A percentile compares a stretch with the other conserved stretches of the same genome.
Evolutionary conservation across 164 flowering plant species (phyloP).

Genomic region (Dillenia turbinata): DNA sequence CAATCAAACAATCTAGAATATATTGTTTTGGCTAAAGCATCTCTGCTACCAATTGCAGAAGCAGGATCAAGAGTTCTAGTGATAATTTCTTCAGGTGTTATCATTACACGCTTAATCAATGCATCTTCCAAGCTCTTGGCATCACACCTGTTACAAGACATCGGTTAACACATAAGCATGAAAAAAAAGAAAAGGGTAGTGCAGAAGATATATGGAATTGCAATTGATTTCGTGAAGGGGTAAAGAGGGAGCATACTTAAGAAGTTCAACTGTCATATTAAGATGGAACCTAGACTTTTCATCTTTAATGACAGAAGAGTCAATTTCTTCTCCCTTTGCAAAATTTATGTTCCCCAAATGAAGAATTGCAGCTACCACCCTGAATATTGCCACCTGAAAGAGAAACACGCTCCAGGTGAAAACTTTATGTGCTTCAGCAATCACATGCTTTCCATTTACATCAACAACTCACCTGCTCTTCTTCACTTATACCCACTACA

Average conservation of each 20-base stretch:
- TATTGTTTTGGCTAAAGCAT: conserved; percentile 91
- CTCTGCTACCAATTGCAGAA: conserved; percentile 85
- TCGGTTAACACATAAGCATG: conserved; percentile 1
- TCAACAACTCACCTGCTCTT: conserved; percentile 70
- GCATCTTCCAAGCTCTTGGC: conserved; percentile 90
- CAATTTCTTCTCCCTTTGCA: conserved; percentile 87
- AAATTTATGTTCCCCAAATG: conserved; percentile 94
- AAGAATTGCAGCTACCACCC: conserved; percentile 96
- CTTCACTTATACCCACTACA: conserved; percentile 89
- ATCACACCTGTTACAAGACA: conserved; percentile 62
- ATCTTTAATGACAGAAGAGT: conserved; percentile 95
- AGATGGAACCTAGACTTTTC: conserved; percentile 91
- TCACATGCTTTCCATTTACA: conserved; percentile 2
- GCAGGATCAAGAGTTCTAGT: conserved; percentile 95
- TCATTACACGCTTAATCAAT: conserved; percentile 85
- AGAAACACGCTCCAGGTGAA: conserved; percentile 7
- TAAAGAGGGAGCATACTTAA: conserved; percentile 40
- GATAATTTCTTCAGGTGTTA: conserved; percentile 95
- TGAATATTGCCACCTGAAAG: conserved; percentile 87
- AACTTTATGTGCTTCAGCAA: conserved; percentile 5
- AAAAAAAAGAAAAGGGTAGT: not conserved
- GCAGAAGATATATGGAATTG: no score
- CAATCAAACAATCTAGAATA: conserved; percentile 97
- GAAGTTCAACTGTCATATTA: conserved; percentile 78
- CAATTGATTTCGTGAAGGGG: not conserved